Evolutionary conservation across 1,284 basidiomycete genomes (phyloP).

Genomic region (Mycosarcoma maydis): DNA sequence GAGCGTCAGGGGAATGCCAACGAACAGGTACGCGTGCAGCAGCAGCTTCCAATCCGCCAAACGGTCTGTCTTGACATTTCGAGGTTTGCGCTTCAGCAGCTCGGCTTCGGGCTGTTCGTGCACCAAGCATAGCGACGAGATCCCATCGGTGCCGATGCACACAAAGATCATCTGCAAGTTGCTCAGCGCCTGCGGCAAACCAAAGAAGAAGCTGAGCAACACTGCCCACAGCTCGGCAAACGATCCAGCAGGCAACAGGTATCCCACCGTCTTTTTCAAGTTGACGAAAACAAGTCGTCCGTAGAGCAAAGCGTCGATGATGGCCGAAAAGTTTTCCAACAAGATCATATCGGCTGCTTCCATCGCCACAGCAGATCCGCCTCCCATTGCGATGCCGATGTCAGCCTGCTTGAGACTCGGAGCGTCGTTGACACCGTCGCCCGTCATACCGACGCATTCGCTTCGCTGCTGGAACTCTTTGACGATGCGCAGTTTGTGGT

Average conservation of each 20-base stretch:
- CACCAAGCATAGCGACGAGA: constrained; percentile 71
- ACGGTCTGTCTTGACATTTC: constrained; percentile 72
- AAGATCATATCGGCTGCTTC: constrained; percentile 56
- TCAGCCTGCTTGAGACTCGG: constrained; percentile 70
- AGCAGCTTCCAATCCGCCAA: constrained; percentile 72
- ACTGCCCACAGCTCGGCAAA: constrained; percentile 78
- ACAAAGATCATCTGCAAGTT: constrained; percentile 70
- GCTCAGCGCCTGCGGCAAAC: constrained; percentile 71
- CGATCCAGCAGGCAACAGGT: constrained; percentile 67
- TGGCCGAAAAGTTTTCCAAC: constrained; percentile 45
- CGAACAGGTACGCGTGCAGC: constrained; percentile 75
- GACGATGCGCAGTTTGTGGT: constrained; percentile 76
- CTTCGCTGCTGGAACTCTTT: constrained; percentile 72
- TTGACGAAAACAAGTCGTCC: constrained; percentile 78
- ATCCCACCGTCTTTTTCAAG: constrained; percentile 70
- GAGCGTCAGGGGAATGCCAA: constrained; percentile 72
- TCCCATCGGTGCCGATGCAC: constrained; percentile 68
- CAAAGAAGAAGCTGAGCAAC: constrained; percentile 71
- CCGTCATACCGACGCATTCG: constrained; percentile 72
- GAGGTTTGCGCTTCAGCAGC: constrained; percentile 68
- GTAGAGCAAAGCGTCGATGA: constrained; percentile 51
- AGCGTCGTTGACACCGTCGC: constrained; percentile 78
- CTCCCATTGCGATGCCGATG: constrained; percentile 70
- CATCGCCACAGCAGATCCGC: constrained; percentile 68
- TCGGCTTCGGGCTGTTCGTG: constrained; percentile 73